These are phyloP conservation scores for Phylloboletellus chloephorus DNA, from an alignment of 1,284 basidiomycete genomes.

Conservation along the genomic window DNA sequence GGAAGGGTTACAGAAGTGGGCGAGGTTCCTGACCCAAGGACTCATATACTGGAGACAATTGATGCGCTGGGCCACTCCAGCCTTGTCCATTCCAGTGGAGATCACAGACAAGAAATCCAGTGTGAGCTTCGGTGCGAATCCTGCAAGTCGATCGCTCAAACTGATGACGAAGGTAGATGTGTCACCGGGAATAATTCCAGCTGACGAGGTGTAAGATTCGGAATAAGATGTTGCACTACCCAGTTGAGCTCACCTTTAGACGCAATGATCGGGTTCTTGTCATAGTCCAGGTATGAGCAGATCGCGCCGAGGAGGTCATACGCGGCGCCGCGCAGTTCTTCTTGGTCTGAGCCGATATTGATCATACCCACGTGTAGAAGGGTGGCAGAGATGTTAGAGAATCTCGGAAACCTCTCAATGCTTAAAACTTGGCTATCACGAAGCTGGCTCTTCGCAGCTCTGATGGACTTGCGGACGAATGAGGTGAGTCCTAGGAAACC, in stretches of 20 bases:
- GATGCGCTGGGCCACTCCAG: conserved; percentile 50
- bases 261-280: conserved; percentile 61
- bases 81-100: conserved; percentile 57
- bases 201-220: conserved; percentile 33
- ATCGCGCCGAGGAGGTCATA: conserved; percentile 77
- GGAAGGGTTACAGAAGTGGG: conserved; percentile 65
- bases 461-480: conserved; percentile 46
- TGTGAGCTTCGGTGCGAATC: conserved; percentile 72
- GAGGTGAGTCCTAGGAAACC: conserved; percentile 1
- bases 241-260: conserved; percentile 52
- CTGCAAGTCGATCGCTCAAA: conserved; percentile 69
- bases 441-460: conserved; percentile 63
- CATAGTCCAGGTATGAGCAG: conserved; percentile 73
- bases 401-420: conserved; percentile 65
- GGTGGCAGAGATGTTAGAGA: conserved; percentile 79
- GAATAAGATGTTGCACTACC: neutral
- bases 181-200: conserved; percentile 71
- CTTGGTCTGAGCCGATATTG: conserved; percentile 67
- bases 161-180: conserved; percentile 57
- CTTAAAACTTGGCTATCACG: conserved; percentile 52
- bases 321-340: conserved; percentile 70
- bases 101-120: conserved; percentile 86
- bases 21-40: conserved; percentile 83
- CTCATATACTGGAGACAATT: conserved; percentile 75
- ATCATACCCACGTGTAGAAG: conserved; percentile 78